Evolutionary conservation across 441 rosid species (phyloP).

Genomic region (Flueggea neowawraea): DNA sequence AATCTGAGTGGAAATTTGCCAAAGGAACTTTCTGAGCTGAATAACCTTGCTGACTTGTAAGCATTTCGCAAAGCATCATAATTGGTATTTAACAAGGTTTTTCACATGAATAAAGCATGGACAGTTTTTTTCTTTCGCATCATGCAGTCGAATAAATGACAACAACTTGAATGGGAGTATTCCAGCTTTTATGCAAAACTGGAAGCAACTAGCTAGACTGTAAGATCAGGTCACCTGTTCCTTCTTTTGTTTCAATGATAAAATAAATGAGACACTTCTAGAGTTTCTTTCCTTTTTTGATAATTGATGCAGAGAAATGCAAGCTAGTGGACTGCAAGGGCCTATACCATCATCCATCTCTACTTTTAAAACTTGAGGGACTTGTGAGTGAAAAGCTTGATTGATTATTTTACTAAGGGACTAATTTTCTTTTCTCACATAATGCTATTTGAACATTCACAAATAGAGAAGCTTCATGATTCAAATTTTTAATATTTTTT

Average conservation of each 20-base stretch:
- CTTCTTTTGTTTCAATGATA: not conserved
- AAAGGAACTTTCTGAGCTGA: constrained; percentile 37
- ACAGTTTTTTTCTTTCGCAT: constrained; percentile 21
- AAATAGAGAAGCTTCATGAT: not conserved
- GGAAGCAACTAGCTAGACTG: constrained; percentile 44
- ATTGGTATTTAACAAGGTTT: constrained; percentile 5
- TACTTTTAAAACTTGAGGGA: constrained; percentile 12
- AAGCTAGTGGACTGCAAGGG: constrained; percentile 28
- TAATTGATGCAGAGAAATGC: constrained; percentile 25
- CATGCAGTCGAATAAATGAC: constrained; percentile 55
- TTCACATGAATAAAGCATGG: constrained; percentile 7
- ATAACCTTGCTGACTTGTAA: constrained; percentile 64
- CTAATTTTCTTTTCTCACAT: not conserved
- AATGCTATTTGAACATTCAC: not conserved
- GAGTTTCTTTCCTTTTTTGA: not conserved
- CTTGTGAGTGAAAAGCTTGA: constrained; percentile 19
- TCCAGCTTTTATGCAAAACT: constrained; percentile 44
- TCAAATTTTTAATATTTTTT: not conserved
- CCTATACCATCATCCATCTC: constrained; percentile 27
- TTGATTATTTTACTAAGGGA: not conserved
- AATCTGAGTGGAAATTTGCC: constrained; percentile 66
- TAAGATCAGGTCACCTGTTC: constrained; percentile 13
- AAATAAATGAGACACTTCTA: not conserved
- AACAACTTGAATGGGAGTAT: constrained; percentile 50
- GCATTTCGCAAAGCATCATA: constrained; percentile 16